Percentiles rank a stretch among this genome's conserved stretches.
phyloP scores from a whole-genome alignment of 2,329 filamentous ascomycete genomes.

The Sarocladium strictum region DNA sequence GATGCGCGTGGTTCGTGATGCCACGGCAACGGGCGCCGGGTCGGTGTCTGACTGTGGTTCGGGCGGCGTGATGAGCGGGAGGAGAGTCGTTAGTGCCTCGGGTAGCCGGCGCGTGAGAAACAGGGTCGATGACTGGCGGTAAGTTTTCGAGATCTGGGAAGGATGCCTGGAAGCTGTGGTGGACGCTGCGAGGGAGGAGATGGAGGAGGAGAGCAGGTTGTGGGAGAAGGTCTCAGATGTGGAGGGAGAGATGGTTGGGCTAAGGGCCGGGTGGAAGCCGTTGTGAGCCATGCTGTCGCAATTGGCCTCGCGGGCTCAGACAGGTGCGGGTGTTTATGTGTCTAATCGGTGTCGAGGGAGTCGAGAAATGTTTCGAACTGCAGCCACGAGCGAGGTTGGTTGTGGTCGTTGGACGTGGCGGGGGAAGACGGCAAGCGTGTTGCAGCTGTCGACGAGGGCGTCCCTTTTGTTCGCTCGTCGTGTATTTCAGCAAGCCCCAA shows the following conservation, averaged over 20 bases:
- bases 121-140: conserved; percentile 88
- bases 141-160: conserved; percentile 80
- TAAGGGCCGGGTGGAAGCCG: conserved; percentile 37
- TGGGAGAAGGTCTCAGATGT: conserved; percentile 41
- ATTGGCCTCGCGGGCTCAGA: conserved; percentile 8
- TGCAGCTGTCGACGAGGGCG: background rate
- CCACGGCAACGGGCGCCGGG: conserved; percentile 69
- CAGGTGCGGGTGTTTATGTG: background rate
- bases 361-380: background rate
- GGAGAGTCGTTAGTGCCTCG: conserved; percentile 79
- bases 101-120: conserved; percentile 91
- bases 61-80: conserved; percentile 68
- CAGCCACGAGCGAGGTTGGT: conserved; percentile 1
- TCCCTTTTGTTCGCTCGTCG: no score
- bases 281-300: conserved; percentile 37
- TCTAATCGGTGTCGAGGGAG: background rate
- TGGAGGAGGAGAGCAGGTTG: conserved; percentile 54
- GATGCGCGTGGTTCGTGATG: conserved; percentile 75
- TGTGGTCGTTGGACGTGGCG: no score
- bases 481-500: conserved; percentile 2
- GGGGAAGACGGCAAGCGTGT: no score
- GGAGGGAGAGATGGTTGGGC: conserved; percentile 34
- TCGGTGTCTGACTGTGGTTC: conserved; percentile 40
- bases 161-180: conserved; percentile 55
- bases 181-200: conserved; percentile 58